Evolutionary conservation across 805 yeast species (phyloP), one percentile per base, ranked within the genome.

Genomic region (Metschnikowia borealis): DNA sequence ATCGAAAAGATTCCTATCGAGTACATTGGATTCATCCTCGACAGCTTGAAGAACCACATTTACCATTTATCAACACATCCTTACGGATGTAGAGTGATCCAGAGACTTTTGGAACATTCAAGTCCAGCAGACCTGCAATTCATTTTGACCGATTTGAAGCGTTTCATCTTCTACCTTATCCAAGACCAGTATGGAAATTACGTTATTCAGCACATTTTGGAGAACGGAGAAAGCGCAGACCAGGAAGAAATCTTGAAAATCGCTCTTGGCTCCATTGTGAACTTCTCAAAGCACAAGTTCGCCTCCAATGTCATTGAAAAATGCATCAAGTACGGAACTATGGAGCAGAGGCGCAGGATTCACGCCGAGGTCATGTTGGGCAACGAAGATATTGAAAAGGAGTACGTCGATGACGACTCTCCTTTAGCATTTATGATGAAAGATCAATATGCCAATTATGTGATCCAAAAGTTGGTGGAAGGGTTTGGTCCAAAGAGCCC

Each of bases 161-260:
- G 82, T 46, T 86, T 81, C 62, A 80, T 89, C 21, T 85, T 80
- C 55, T 83, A 81, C 62, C 76, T 94, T 62, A 87, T 91, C 51
- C 96, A 89, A 65, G 98, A 94, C 65, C 98, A 94, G 71, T 94
- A 89, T 66, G 99, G 99, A 53, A 94, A 94, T 71, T 94, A 94
- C 64, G 99, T 94, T 37, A 89, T 94, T 63, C 99, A 94, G 68
- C 97, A 94, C 66, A 87, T 94, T 48, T 80, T 94, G 55, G 96
- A 90, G 66, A 81, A 85, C 52, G 96, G 96, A n/a, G 69, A 72
- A n/a, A 60, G 68, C 15, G 74, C 71, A 23, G 90, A 87, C 60
- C 79, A 85, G 15, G 79, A 75, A 50, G 72, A 66, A 44, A 84
- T 94, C 45, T 75, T 89, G 43, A 74, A 77, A 40, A 81, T 86